phyloP scores from a whole-genome alignment of 108 stramenopile genomes.

The Hondaea fermentalgiana region DNA sequence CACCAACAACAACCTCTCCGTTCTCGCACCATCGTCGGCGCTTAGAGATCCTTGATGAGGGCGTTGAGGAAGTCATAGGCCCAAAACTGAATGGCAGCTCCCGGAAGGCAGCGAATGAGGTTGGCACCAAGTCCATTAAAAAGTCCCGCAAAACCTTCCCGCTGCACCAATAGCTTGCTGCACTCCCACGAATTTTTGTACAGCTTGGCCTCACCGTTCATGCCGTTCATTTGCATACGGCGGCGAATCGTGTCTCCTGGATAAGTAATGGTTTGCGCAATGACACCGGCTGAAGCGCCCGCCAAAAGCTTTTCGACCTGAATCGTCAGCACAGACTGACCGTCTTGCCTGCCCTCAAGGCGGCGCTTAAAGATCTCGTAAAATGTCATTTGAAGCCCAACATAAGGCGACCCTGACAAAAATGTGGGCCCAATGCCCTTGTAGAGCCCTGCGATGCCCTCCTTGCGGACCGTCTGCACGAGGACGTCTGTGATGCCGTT shows the following conservation, averaged over 20 bases:
- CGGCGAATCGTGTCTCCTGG: conserved; percentile 29
- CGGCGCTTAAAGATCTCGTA: conserved; percentile 17
- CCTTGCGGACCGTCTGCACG: neutral
- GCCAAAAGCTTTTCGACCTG: neutral
- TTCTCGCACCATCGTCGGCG: no score
- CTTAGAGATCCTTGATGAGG: neutral
- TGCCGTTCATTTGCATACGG: conserved; percentile 25
- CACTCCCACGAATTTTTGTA: conserved; percentile 17
- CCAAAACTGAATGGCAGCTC: conserved; percentile 24
- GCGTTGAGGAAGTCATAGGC: conserved; percentile 1
- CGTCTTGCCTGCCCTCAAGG: neutral
- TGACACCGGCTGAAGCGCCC: conserved; percentile 17
- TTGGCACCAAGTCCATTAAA: conserved; percentile 21
- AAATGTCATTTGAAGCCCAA: conserved; percentile 22
- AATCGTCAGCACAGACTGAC: neutral
- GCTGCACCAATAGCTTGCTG: neutral
- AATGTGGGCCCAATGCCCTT: conserved; percentile 22
- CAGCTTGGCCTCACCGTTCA: neutral
- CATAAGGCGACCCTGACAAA: conserved; percentile 18
- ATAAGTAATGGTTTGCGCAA: conserved; percentile 30
- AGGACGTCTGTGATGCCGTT: conserved; percentile 20
- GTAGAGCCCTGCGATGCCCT: conserved; percentile 19
- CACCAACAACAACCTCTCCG: no score
- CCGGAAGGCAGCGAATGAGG: conserved; percentile 16
- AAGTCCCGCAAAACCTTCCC: conserved; percentile 7